phyloP scores from a whole-genome alignment of 2,329 filamentous ascomycete genomes.

The Aspergillus sp. region DNA sequence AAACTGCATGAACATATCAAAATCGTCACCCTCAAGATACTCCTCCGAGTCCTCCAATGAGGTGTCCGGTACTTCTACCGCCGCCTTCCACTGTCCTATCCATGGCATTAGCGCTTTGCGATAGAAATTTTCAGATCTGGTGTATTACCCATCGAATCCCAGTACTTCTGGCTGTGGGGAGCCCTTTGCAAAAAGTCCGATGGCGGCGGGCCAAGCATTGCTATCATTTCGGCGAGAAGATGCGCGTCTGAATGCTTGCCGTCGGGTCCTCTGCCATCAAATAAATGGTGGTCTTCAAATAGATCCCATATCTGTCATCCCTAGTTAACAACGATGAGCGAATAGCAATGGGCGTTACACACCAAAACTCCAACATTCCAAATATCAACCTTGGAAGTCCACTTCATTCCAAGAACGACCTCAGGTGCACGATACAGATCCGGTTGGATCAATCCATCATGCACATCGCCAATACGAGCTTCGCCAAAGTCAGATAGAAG shows the following conservation, averaged over 20 bases:
- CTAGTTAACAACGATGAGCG: not conserved
- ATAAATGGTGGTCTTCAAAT: slow-evolving; percentile 12
- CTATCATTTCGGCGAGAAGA: slow-evolving; percentile 13
- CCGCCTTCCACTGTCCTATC: slow-evolving; percentile 8
- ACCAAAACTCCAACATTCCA: slow-evolving; percentile 23
- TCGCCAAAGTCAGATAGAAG: slow-evolving; percentile 23
- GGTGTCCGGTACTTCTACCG: slow-evolving; percentile 2
- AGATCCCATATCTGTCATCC: slow-evolving; percentile 9
- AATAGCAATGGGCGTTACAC: not conserved
- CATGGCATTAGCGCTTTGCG: not conserved
- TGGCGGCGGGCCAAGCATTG: slow-evolving; percentile 10
- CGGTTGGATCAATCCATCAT: slow-evolving; percentile 16
- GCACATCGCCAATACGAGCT: slow-evolving; percentile 10
- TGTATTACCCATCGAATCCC: slow-evolving; percentile 7
- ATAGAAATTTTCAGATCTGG: not conserved
- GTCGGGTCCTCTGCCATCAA: slow-evolving; percentile 6
- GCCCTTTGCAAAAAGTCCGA: slow-evolving; percentile 3
- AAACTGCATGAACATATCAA: slow-evolving; percentile 19
- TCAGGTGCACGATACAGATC: slow-evolving; percentile 24
- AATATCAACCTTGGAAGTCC: slow-evolving; percentile 22
- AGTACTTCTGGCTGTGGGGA: slow-evolving; percentile 5
- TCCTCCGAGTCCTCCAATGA: slow-evolving; percentile 20
- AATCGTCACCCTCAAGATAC: slow-evolving; percentile 19
- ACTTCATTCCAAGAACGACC: slow-evolving; percentile 21
- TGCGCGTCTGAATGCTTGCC: slow-evolving; percentile 6